Evolutionary conservation across 371 early-diverging fungal species (phyloP).

Genomic region (Rhizopus stolonifer): DNA sequence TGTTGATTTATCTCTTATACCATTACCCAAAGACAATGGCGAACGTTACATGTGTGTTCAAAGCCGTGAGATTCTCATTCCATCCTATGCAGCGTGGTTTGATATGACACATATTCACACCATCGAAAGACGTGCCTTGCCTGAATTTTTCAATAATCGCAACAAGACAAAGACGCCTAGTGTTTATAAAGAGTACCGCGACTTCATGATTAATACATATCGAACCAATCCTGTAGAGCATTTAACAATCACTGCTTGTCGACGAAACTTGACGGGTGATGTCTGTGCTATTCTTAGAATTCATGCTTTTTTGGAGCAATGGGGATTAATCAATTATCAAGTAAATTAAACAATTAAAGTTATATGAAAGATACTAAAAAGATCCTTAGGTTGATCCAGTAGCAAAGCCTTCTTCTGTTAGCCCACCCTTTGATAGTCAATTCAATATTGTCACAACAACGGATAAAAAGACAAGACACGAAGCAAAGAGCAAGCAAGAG

Average conservation of each 20-base stretch:
- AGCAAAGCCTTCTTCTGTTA: constrained; percentile 78
- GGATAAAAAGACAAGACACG: background rate
- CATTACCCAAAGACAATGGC: constrained; percentile 54
- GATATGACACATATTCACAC: constrained; percentile 70
- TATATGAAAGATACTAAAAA: no score
- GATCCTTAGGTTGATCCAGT: constrained; percentile 86
- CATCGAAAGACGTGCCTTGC: constrained; percentile 82
- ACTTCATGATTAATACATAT: constrained; percentile 95
- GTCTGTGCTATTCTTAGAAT: constrained; percentile 95
- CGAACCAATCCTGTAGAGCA: constrained; percentile 92
- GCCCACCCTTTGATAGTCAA: constrained; percentile 90
- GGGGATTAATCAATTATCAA: constrained; percentile 98
- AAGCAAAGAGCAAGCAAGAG: background rate
- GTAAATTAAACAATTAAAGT: constrained; percentile 40
- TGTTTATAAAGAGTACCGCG: constrained; percentile 88
- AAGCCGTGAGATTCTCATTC: constrained; percentile 74
- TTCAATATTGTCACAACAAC: constrained; percentile 54
- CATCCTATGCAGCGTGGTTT: constrained; percentile 95
- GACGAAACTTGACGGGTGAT: constrained; percentile 91
- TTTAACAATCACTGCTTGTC: constrained; percentile 91
- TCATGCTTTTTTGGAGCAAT: constrained; percentile 95
- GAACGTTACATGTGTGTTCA: constrained; percentile 68
- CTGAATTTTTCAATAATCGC: constrained; percentile 89
- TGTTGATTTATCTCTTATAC: constrained; percentile 17
- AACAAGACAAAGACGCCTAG: constrained; percentile 89